phyloP scores from a whole-genome alignment of 371 early-diverging fungal genomes.

The Nematocida minor region DNA sequence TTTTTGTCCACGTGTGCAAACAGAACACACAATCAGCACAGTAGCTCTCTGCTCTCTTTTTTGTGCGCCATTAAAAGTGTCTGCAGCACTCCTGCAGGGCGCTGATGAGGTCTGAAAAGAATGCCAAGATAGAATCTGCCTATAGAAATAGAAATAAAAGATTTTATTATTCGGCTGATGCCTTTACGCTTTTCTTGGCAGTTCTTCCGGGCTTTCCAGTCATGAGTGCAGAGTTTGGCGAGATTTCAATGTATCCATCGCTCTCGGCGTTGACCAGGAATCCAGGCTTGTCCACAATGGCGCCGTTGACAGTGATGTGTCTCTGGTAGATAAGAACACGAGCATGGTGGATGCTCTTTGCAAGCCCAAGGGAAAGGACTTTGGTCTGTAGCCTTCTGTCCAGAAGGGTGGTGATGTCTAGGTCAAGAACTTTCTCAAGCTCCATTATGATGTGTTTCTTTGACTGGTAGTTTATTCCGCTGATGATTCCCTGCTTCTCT shows the following conservation, averaged over 20 bases:
- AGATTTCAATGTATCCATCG: constrained; percentile 62
- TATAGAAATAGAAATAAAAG: constrained; percentile 6
- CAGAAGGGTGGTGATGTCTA: constrained; percentile 93
- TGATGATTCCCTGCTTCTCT: constrained; percentile 49
- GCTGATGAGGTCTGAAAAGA: too few relatives aligned
- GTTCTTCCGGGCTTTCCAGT: constrained; percentile 16
- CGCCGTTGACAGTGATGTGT: constrained; percentile 62
- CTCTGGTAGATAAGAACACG: constrained; percentile 83
- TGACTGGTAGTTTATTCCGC: constrained; percentile 57
- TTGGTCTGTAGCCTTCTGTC: constrained; percentile 98
- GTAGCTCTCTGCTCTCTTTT: not conserved
- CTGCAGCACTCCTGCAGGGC: not conserved
- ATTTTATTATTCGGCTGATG: constrained; percentile 29
- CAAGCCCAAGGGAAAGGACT: constrained; percentile 94
- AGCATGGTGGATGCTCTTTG: constrained; percentile 97
- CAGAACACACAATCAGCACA: not conserved
- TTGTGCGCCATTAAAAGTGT: too few relatives aligned
- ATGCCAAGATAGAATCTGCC: too few relatives aligned
- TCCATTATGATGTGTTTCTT: constrained; percentile 77
- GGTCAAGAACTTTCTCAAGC: constrained; percentile 94
- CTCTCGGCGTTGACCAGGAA: constrained; percentile 60
- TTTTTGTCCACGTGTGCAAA: not conserved
- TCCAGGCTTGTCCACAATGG: constrained; percentile 62
- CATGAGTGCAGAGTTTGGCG: constrained; percentile 41
- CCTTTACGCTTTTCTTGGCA: constrained; percentile 22